Evolutionary conservation across 176 grass and related monocot genomes (phyloP).

Genomic region (Ensete ventricosum): DNA sequence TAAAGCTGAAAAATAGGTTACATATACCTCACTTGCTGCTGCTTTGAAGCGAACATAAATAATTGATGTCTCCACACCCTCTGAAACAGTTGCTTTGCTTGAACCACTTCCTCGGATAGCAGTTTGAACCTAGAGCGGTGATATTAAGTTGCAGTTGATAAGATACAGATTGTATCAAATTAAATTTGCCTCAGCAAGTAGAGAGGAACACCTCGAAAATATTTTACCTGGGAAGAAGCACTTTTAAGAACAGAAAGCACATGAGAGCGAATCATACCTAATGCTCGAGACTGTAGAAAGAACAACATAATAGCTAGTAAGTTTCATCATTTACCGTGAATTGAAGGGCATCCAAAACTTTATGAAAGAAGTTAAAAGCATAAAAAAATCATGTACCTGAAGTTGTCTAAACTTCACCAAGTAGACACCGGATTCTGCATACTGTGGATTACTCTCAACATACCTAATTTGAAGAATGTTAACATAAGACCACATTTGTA

Average conservation of each 20-base stretch:
- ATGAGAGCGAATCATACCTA: constrained; percentile 92
- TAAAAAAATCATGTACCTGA: constrained; percentile 34
- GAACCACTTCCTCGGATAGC: constrained; percentile 66
- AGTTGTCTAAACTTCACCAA: constrained; percentile 96
- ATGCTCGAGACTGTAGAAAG: constrained; percentile 63
- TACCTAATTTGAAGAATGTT: constrained; percentile 44
- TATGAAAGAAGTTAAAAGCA: background rate
- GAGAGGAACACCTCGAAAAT: constrained; percentile 24
- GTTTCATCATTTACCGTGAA: background rate
- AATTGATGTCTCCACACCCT: constrained; percentile 90
- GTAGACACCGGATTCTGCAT: constrained; percentile 96
- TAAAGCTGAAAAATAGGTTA: background rate
- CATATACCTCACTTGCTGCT: constrained; percentile 79
- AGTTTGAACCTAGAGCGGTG: constrained; percentile 63
- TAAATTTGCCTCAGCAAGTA: constrained; percentile 13
- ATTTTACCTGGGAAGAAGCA: constrained; percentile 73
- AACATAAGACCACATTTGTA: constrained; percentile 13
- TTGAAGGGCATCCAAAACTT: background rate
- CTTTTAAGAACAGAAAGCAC: constrained; percentile 91
- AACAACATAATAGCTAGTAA: background rate
- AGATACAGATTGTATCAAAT: constrained; percentile 6
- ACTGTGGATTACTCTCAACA: constrained; percentile 90
- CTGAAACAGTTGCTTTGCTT: constrained; percentile 58
- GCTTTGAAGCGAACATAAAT: constrained; percentile 99
- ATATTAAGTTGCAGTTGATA: background rate